Evolutionary conservation across 352 stramenopile species (phyloP), one percentile per base, ranked within the genome.

Genomic region (Pythium sp.): DNA sequence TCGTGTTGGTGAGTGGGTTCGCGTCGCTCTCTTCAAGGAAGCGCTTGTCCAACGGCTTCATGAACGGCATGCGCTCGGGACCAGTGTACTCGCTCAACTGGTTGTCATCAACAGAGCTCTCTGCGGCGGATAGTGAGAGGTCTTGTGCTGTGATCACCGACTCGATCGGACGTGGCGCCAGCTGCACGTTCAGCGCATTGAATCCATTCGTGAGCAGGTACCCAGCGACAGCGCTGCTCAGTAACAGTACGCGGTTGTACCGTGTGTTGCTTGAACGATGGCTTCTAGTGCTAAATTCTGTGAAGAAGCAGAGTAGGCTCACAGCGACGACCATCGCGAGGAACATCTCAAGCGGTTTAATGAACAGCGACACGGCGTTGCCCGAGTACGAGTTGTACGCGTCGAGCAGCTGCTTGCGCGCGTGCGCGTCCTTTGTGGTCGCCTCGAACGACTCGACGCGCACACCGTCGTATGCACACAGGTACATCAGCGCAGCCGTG

Each of bases 231-330:
- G 43, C 26, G 5, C n/a, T 65, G 24, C 30, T 26, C 24, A 30
- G 3, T 18, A 57, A 7, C 4, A 57, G 8, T 5, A 54, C 24
- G 24, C 34, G 41, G 22, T 65, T 32, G 67, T 63, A 82, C 87
- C 86, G n/a, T 26, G 22, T 20, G 4, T 12, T 30, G 24, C 24
- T 22, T 32, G 22, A 12, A 5, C 28, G 14, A 24, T 14, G 47
- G 38, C 0, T 9, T 26, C 51, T 18, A 15, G 51, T 65, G 24
- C 51, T 58, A 20, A 65, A 65, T 1, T 26, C 59, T 15, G 59
- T 65, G 12, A 41, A 43, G 38, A 65, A 65, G 46, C 59, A 65
- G 38, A 65, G 59, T 7, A 65, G 15, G 8, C 34, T 36, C 15
- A 43, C 38, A 5, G 59, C 38, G 22, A 65, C 46, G 46, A 65